Conservation (phyloP, 257 asterid species). For the Solanum chilense region DNA sequence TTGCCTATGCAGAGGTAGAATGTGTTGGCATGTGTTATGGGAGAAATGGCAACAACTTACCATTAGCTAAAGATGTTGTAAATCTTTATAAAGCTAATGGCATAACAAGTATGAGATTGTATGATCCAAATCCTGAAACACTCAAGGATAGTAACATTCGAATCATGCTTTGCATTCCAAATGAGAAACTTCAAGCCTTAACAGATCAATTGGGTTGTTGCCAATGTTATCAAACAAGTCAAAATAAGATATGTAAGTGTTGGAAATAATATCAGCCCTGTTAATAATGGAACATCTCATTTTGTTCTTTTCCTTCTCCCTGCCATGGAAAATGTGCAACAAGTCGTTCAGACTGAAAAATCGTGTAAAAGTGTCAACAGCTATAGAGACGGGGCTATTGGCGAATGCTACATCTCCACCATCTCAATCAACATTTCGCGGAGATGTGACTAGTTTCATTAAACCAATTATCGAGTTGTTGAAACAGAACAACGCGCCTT, state of each 20-base stretch:
- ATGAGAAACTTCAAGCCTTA: slow-evolving; percentile 7
- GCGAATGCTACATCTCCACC: slow-evolving; percentile 20
- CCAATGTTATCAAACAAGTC: slow-evolving; percentile 5
- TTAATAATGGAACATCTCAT: not conserved
- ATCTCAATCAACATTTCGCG: slow-evolving; percentile 5
- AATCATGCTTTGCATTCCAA: slow-evolving; percentile 15
- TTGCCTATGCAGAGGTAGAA: not conserved
- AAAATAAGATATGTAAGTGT: slow-evolving; percentile 21
- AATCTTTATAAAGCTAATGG: slow-evolving; percentile 13
- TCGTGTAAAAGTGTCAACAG: slow-evolving; percentile 22
- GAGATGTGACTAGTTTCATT: not conserved
- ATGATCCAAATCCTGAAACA: not conserved
- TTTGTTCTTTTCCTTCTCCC: slow-evolving; percentile 1
- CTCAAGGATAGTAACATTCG: slow-evolving; percentile 15
- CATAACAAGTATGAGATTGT: slow-evolving; percentile 17
- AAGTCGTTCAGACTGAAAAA: not conserved
- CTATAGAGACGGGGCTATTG: not conserved
- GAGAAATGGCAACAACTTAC: slow-evolving; percentile 15
- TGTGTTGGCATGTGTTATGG: slow-evolving; percentile 15
- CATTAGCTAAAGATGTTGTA: slow-evolving; percentile 10
- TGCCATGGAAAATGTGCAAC: slow-evolving; percentile 16
- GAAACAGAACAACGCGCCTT: not conserved
- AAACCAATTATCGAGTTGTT: slow-evolving; percentile 9
- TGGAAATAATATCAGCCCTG: slow-evolving; percentile 20
- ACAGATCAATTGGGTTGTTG: slow-evolving; percentile 21